Evolutionary conservation across 768 basidiomycete species (phyloP), one percentile per base, ranked within the genome.

Genomic region (Cystofilobasidium capitatum): DNA sequence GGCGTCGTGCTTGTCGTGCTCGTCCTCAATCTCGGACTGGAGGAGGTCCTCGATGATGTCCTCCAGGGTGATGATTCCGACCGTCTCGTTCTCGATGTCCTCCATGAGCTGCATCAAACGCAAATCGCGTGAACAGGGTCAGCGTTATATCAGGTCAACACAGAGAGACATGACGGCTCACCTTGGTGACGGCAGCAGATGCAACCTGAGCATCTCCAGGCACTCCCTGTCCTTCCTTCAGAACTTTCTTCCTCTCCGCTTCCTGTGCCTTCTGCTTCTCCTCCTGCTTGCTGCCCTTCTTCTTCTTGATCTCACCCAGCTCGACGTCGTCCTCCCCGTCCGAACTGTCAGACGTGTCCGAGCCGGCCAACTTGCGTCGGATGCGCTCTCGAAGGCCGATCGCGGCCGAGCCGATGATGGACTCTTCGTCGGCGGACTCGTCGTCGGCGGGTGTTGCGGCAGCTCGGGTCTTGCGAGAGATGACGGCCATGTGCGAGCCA

Each of bases 31-130:
- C 73, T 92, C 91, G 78, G 92, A 89, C 17, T 91, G 91, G 64
- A 93, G 92, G 14, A 93, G 81, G 74, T 92, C 91, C 83, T 94
- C 91, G 13, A 94, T 80, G 12, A 94, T 88, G 71, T 94, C 91
- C 77, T 94, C 91, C 2, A 94, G 81, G 0, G 91, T 94, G 69
- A 94, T 92, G 72, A 94, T 90, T 59, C 91, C 91, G 31, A 92
- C 80, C 2, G 89, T 90, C 80, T 86, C 87, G 39, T 91, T 88
- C 75, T 92, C 89, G 63, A 91, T 82, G 45, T 82, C 83, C 79
- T 87, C 86, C 75, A 93, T 79, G 78, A 91, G 91, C 84, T 88
- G 72, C 22, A n/a, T 47, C 51, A 20, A 57, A 14, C 12, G 37
- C 7, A 42, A 39, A 24, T 26, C 29, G 57, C 9, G 31, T 55